Base-by-base conservation (phyloP, 2,329 filamentous ascomycete genomes). In the Phaeophleospora eucalypticola region DNA sequence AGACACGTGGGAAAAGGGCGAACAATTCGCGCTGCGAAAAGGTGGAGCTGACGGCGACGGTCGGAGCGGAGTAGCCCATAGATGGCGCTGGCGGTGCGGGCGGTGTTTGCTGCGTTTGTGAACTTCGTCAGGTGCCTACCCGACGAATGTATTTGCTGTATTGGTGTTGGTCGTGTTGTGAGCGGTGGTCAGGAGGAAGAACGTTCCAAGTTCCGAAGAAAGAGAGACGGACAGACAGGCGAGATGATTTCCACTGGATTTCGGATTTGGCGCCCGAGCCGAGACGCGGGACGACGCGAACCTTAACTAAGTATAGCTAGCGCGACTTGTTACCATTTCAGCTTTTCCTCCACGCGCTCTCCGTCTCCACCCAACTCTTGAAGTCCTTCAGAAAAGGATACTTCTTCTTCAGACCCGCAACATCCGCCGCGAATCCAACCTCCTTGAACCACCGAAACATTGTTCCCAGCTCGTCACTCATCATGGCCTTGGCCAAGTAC, bases 331-430 rank as follows among this genome's bases (percentile, higher is more conserved):
- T n/a, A n/a, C n/a, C n/a, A n/a, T n/a, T n/a, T n/a, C n/a, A n/a
- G n/a, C n/a, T n/a, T 32, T 56, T 55, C 49, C 46, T 59, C 60
- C 60, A 77, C 3, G 59, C 65, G 58, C 74, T 78, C 50, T 74
- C 71, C 59, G 70, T 66, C 59, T 65, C 63, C 52, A 79, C 48
- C 72, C 74, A 79, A 4, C 61, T 65, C 51, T 68, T 69, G 48
- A 78, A 75, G 43, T 72, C 65, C 58, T 71, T 70, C 59, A 79
- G 54, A 17, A 65, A 66, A 1, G 71, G 70, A 60, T 79, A 66
- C 49, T 68, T 60, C 49, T 64, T 63, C 60, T 61, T 71, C 54
- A 75, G 47, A 43, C 59, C 65, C 17, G 50, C 29, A 43, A 79
- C 66, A 58, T 79, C 70, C 4, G 68, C 73, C 6, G 64, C 65